Evolutionary conservation across 1,284 basidiomycete species (phyloP).

Genomic region (Salmacisia buchloeana): DNA sequence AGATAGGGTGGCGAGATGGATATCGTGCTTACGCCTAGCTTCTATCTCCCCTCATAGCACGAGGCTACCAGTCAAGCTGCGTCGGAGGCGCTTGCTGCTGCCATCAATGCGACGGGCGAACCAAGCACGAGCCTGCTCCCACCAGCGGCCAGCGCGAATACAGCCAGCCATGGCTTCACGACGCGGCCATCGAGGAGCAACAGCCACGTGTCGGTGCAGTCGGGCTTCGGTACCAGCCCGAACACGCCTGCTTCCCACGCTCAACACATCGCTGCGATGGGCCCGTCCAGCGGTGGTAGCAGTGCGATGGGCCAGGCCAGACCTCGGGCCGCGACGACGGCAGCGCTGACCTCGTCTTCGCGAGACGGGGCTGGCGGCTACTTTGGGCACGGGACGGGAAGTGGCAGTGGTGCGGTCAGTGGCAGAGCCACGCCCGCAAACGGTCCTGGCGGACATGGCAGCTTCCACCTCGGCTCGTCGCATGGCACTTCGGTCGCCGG

Average conservation of each 20-base stretch:
- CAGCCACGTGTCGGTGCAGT: neutral
- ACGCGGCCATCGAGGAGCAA: constrained; percentile 3
- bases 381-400: neutral
- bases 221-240: neutral
- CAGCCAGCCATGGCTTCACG: neutral
- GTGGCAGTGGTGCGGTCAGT: neutral
- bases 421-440: neutral
- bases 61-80: neutral
- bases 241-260: neutral
- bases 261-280: neutral
- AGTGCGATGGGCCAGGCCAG: neutral
- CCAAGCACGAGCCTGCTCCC: neutral
- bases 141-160: neutral
- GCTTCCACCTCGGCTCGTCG: too few relatives aligned
- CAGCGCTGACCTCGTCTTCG: neutral
- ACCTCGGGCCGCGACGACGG: neutral
- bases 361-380: too few relatives aligned
- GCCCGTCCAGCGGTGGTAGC: neutral
- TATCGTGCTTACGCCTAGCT: neutral
- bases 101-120: neutral
- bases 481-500: neutral
- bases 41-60: too few relatives aligned
- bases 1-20: too few relatives aligned
- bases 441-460: too few relatives aligned
- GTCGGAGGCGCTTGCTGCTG: neutral